These are phyloP conservation scores for Trichopus zeylanicus DNA, from an alignment of 116 monocot species.

Conservation along the genomic window DNA sequence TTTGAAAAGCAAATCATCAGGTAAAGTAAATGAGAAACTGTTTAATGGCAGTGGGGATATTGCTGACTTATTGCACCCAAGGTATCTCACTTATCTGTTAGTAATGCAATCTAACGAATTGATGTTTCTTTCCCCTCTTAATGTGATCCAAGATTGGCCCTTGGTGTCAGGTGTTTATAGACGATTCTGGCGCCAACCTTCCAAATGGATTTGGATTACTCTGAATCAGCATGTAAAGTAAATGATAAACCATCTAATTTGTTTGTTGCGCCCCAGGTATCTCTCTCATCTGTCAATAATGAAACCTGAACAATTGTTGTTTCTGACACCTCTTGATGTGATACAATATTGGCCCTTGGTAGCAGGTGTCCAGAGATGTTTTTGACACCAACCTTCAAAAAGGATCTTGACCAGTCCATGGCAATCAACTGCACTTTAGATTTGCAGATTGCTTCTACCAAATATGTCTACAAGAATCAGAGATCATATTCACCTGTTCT, in stretches of 20 bases:
- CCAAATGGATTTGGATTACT: no score
- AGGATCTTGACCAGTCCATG: constrained; percentile 9
- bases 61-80: constrained; percentile 18
- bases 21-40: constrained; percentile 3
- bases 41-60: constrained; percentile 2
- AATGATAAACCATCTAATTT: no score
- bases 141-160: no score
- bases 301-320: no score
- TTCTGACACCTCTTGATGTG: no score
- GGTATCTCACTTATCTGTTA: constrained; percentile 14
- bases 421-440: constrained; percentile 2
- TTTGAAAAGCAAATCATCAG: background rate
- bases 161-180: no score
- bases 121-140: constrained; percentile 1
- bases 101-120: background rate
- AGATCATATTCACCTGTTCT: constrained; percentile 6
- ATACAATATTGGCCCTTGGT: background rate
- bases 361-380: constrained; percentile 20
- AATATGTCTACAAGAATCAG: background rate
- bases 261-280: no score
- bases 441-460: background rate
- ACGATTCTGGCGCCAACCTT: no score
- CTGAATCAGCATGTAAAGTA: no score
- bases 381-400: constrained; percentile 6
- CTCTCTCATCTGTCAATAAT: no score